phyloP scores from a whole-genome alignment of 495 filamentous ascomycete species.

The Annulohypoxylon moriforme region DNA sequence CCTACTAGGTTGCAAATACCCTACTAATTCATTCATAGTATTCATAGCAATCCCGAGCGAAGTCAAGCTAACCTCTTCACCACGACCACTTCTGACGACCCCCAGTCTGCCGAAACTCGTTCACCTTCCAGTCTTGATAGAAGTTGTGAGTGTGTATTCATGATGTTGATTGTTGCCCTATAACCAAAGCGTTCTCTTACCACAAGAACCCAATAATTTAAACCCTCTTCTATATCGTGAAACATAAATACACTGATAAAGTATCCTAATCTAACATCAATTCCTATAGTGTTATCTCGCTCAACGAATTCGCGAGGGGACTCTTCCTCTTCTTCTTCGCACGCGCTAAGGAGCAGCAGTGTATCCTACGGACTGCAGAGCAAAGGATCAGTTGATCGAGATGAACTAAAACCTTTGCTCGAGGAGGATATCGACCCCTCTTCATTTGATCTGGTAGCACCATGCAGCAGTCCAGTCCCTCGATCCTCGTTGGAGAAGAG shows the following conservation, averaged over 20 bases:
- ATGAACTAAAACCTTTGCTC: conserved; percentile 60
- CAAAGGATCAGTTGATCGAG: conserved; percentile 51
- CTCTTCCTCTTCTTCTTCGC: conserved; percentile 37
- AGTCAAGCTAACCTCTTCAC: not conserved
- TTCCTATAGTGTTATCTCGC: conserved; percentile 14
- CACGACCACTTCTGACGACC: not conserved
- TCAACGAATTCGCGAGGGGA: conserved; percentile 25
- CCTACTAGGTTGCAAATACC: not conserved
- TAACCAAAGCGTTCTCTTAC: not conserved
- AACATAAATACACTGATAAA: not conserved
- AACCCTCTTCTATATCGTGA: not conserved
- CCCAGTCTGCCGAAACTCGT: conserved; percentile 14
- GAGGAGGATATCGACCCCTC: conserved; percentile 61
- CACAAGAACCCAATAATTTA: not conserved
- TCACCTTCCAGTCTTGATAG: conserved; percentile 21
- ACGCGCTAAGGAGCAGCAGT: conserved; percentile 37
- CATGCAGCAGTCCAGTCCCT: conserved; percentile 37
- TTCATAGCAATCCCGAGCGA: conserved; percentile 19
- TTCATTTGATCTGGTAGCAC: conserved; percentile 65
- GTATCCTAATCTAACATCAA: conserved; percentile 4
- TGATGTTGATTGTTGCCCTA: not conserved
- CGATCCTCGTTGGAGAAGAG: conserved; percentile 67
- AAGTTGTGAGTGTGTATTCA: conserved; percentile 15
- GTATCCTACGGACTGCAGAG: conserved; percentile 55
- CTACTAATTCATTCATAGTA: conserved; percentile 10